A percentile compares a stretch with the other conserved stretches of the same genome.
phyloP scores from a whole-genome alignment of 1,284 basidiomycete genomes.

The Cryptococcus wingfieldii region DNA sequence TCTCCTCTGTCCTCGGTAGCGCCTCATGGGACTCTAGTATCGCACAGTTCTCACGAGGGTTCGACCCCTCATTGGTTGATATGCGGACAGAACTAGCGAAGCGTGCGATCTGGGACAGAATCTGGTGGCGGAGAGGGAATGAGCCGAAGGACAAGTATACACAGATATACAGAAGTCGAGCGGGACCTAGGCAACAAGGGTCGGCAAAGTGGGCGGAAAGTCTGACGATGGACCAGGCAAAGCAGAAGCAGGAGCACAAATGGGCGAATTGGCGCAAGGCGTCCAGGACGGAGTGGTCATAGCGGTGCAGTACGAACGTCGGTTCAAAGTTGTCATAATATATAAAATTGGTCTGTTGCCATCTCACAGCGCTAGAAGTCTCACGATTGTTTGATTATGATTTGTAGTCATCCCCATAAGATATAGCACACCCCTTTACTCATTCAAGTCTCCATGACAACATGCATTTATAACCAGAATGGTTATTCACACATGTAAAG shows the following conservation, averaged over 20 bases:
- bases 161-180: neutral
- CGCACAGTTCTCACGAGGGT: constrained; percentile 16
- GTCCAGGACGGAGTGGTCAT: neutral
- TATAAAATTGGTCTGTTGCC: too few species aligned
- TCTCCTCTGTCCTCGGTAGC: constrained; percentile 5
- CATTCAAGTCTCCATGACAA: neutral
- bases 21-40: constrained; percentile 12
- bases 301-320: too few species aligned
- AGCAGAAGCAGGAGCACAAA: neutral
- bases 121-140: constrained; percentile 10
- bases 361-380: too few species aligned
- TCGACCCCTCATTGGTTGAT: constrained; percentile 13
- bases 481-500: neutral
- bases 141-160: neutral
- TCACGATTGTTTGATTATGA: too few species aligned
- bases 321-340: neutral
- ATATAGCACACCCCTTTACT: too few species aligned
- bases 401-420: too few species aligned
- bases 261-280: neutral
- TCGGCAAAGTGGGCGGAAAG: neutral
- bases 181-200: too few species aligned
- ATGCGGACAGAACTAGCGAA: constrained; percentile 10
- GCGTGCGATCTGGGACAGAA: constrained; percentile 11
- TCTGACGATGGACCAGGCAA: neutral
- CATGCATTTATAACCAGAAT: neutral